Percentiles rank a stretch among this genome's conserved stretches.
These are phyloP conservation scores for Stagonosporopsis tanaceti DNA, from an alignment of 2,329 filamentous ascomycete species.

Conservation along the genomic window DNA sequence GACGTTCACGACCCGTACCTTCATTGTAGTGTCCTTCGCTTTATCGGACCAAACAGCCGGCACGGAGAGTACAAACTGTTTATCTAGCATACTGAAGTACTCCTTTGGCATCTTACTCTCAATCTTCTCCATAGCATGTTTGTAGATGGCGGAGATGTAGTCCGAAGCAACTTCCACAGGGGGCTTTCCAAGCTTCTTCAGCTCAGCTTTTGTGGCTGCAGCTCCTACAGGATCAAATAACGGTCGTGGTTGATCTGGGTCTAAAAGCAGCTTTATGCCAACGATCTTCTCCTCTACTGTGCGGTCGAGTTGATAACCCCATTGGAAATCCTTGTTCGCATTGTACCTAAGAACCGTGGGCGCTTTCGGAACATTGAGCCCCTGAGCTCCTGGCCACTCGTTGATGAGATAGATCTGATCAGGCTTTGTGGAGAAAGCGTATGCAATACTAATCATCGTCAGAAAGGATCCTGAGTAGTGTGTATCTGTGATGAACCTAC, in stretches of 20 bases:
- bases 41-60: background rate
- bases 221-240: background rate
- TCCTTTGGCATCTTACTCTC: background rate
- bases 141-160: background rate
- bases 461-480: background rate
- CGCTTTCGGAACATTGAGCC: background rate
- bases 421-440: background rate
- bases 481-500: background rate
- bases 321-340: background rate
- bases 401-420: background rate
- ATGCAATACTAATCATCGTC: background rate
- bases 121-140: background rate
- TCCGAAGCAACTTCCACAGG: background rate
- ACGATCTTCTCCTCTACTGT: background rate
- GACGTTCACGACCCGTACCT: background rate
- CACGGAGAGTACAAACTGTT: background rate
- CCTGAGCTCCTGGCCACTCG: background rate
- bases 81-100: background rate
- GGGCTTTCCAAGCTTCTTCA: background rate
- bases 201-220: background rate
- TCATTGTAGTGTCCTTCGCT: background rate
- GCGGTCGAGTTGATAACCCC: background rate
- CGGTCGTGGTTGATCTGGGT: background rate
- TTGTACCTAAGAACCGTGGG: background rate
- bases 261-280: background rate